Conservation (phyloP, 1,284 basidiomycete genomes). For the Sanghuangporus baumii region DNA sequence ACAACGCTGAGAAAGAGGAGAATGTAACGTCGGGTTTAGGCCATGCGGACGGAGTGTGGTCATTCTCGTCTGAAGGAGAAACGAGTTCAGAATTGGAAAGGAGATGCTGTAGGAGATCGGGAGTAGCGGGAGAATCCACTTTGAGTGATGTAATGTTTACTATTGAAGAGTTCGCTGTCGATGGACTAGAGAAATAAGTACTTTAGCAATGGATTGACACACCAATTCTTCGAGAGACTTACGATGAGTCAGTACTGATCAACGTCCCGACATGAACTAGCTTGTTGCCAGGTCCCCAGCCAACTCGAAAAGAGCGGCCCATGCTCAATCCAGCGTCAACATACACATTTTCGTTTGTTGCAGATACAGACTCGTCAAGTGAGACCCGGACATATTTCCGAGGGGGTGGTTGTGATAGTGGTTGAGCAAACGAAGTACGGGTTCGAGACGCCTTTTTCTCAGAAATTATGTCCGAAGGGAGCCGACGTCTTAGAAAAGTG, state of each 20-base stretch:
- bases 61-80: constrained; percentile 40
- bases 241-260: constrained; percentile 52
- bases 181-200: constrained; percentile 33
- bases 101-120: constrained; percentile 71
- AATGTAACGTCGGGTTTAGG: constrained; percentile 66
- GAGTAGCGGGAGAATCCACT: constrained; percentile 30
- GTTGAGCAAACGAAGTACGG: constrained; percentile 30
- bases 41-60: constrained; percentile 53
- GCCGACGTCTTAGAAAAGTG: constrained; percentile 54
- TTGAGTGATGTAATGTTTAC: constrained; percentile 45
- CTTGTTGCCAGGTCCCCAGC: constrained; percentile 82
- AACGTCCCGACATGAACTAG: constrained; percentile 75
- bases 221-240: constrained; percentile 25
- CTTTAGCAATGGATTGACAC: constrained; percentile 13
- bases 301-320: constrained; percentile 85
- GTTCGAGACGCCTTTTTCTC: constrained; percentile 40
- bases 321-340: constrained; percentile 82
- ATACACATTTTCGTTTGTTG: constrained; percentile 58
- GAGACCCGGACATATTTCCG: constrained; percentile 69
- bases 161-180: constrained; percentile 52
- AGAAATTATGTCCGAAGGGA: constrained; percentile 69
- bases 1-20: constrained; percentile 70
- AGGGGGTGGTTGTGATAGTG: constrained; percentile 56
- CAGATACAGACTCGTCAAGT: constrained; percentile 54
- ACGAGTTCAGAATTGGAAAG: constrained; percentile 71